Evolutionary conservation across 805 yeast species (phyloP).

Genomic region (Dipodascus geniculatus): DNA sequence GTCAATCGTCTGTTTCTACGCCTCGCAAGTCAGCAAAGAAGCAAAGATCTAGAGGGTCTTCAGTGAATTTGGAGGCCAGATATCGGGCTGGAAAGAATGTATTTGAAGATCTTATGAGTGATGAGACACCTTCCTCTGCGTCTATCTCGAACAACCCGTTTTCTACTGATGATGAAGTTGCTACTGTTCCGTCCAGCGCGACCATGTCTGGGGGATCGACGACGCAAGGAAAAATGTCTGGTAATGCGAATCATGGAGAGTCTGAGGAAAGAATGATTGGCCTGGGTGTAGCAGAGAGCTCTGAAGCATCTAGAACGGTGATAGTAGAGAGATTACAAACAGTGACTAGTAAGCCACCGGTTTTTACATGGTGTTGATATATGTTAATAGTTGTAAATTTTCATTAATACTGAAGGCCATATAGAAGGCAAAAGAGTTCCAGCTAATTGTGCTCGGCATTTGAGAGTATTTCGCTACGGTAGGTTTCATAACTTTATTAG

Average conservation of each 20-base stretch:
- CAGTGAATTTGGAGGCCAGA: neutral
- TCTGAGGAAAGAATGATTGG: slow-evolving; percentile 11
- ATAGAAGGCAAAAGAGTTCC: too few relatives aligned
- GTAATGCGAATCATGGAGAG: neutral
- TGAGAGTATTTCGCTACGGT: neutral
- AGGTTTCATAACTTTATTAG: neutral
- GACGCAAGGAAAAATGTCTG: neutral
- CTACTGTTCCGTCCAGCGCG: neutral
- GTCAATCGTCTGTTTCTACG: neutral
- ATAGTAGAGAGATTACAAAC: slow-evolving; percentile 50
- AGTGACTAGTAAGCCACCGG: slow-evolving; percentile 45
- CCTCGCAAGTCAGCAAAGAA: neutral
- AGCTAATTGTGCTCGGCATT: too few relatives aligned
- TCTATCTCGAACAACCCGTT: neutral
- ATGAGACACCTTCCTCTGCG: neutral
- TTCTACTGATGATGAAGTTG: neutral
- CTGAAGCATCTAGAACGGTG: slow-evolving; percentile 32
- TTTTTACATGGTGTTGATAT: slow-evolving; percentile 51
- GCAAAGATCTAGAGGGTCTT: neutral
- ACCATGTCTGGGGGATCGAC: neutral
- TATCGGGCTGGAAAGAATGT: neutral
- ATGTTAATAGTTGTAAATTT: too few relatives aligned
- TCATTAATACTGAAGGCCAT: too few relatives aligned
- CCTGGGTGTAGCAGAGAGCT: slow-evolving; percentile 15
- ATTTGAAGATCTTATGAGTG: neutral